Evolutionary conservation across 2,329 filamentous ascomycete species (phyloP), one percentile per base, ranked within the genome.

Genomic region (Cryphonectria japonica): DNA sequence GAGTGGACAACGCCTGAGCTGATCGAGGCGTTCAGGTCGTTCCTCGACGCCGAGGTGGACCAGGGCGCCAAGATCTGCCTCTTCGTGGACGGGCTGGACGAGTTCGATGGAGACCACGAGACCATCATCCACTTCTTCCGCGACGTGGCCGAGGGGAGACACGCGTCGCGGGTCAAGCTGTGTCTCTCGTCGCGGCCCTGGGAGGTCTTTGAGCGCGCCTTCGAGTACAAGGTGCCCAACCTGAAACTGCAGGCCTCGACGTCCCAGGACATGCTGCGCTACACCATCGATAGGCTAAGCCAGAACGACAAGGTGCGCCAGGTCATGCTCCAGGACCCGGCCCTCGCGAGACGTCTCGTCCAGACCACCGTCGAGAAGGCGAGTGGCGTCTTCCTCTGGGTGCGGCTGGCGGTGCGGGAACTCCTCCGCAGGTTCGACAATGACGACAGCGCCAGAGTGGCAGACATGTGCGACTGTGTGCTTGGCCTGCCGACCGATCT

Each of bases 1-100:
- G 78, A 80, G 0, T 82, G 80, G 79, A 76, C 75, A 0, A 73
- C 75, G 0, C 57, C 72, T 1, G 78, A 80, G n/a, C 75, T 82
- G 16, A 75, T 76, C 43, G 43, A 71, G 0, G 78, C 73, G 0
- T 78, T 79, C 32, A 66, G 74, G 13, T n/a, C 43, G 1, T 76
- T 79, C 11, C 69, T 78, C 22, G 71, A 76, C 1, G 69, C 69
- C 0, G 76, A 73, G 0, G 67, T 78, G 22, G 32, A 46, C n/a
- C n/a, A 64, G 3, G 3, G 0, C 19, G 68, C 54, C 29, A 77
- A 75, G 32, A 71, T 77, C n/a, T 76, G 74, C 62, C 69, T 77
- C 16, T 76, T 77, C 50, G 71, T 77, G 16, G 76, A 77, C 41
- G 76, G 76, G 26, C 71, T 77, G 22, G 76, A 77, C 74, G 76